phyloP scores from a whole-genome alignment of 495 filamentous ascomycete genomes.

The Hypoxylon trugodes region DNA sequence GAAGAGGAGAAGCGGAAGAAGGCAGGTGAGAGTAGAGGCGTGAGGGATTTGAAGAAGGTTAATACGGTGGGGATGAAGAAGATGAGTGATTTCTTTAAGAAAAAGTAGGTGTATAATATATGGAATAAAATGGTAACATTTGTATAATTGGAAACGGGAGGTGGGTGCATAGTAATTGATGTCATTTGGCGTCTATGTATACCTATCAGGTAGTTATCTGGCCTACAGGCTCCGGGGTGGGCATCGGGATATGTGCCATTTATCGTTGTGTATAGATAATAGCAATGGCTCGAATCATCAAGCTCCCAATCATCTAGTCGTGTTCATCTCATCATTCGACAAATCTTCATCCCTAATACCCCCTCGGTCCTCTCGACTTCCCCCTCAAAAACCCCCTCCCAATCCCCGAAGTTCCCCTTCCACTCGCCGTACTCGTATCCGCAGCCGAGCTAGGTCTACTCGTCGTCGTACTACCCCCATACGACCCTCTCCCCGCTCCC shows the following conservation, averaged over 20 bases:
- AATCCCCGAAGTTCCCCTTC: conserved; percentile 51
- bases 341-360: conserved; percentile 42
- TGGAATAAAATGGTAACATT: neutral
- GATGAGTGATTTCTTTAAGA: conserved; percentile 92
- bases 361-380: conserved; percentile 40
- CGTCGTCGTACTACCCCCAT: conserved; percentile 6
- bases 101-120: conserved; percentile 56
- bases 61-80: conserved; percentile 95
- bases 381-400: conserved; percentile 51
- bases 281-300: conserved; percentile 15
- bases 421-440: conserved; percentile 42
- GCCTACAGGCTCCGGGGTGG: neutral
- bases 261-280: conserved; percentile 8
- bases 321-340: conserved; percentile 20
- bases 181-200: neutral
- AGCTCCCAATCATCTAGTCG: neutral
- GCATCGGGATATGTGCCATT: conserved; percentile 3
- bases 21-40: conserved; percentile 72
- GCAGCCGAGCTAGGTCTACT: conserved; percentile 27
- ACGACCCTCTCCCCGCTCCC: conserved; percentile 8
- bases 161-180: neutral
- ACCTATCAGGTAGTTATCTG: neutral
- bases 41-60: conserved; percentile 85
- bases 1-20: conserved; percentile 71
- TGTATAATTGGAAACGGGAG: neutral